Conservation (phyloP, 768 basidiomycete genomes). For the Pseudohyphozyma bogoriensis region DNA sequence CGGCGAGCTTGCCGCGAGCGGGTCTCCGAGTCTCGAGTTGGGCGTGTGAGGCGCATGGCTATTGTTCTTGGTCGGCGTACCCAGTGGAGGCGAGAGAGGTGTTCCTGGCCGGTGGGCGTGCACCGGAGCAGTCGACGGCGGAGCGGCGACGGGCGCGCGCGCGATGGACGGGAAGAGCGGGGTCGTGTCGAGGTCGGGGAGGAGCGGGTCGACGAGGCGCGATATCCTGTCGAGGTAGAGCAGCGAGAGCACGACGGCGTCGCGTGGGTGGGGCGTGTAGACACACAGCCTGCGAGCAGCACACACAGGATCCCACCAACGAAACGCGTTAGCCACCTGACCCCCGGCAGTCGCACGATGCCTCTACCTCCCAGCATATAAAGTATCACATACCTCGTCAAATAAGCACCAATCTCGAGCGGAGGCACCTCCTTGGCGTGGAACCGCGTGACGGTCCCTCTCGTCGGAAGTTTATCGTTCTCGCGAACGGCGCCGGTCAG, state of each 20-base stretch:
- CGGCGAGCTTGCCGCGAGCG: too few relatives aligned
- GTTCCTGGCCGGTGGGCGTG: background rate
- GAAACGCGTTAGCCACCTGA: background rate
- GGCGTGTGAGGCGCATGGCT: background rate
- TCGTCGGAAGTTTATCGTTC: background rate
- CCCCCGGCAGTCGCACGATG: background rate
- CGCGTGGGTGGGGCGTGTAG: constrained; percentile 28
- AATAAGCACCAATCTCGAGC: constrained; percentile 2
- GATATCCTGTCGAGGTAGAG: constrained; percentile 30
- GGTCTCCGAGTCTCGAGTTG: background rate
- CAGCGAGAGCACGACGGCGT: constrained; percentile 26
- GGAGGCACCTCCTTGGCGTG: background rate
- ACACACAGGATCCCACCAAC: background rate
- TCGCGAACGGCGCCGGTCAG: too few relatives aligned
- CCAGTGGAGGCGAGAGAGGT: too few relatives aligned
- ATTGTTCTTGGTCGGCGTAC: too few relatives aligned
- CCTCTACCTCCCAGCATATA: too few relatives aligned
- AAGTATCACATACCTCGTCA: constrained; percentile 5
- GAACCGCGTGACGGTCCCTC: background rate
- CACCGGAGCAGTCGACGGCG: too few relatives aligned
- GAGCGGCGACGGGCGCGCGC: background rate
- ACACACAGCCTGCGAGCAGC: constrained; percentile 9
- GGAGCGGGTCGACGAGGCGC: constrained; percentile 6
- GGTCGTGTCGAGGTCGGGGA: background rate
- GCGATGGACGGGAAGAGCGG: background rate